A percentile compares a stretch with the other conserved stretches of the same genome.
Evolutionary conservation across 2,329 filamentous ascomycete genomes (phyloP).

Genomic region (Akanthomyces uredinophilus): DNA sequence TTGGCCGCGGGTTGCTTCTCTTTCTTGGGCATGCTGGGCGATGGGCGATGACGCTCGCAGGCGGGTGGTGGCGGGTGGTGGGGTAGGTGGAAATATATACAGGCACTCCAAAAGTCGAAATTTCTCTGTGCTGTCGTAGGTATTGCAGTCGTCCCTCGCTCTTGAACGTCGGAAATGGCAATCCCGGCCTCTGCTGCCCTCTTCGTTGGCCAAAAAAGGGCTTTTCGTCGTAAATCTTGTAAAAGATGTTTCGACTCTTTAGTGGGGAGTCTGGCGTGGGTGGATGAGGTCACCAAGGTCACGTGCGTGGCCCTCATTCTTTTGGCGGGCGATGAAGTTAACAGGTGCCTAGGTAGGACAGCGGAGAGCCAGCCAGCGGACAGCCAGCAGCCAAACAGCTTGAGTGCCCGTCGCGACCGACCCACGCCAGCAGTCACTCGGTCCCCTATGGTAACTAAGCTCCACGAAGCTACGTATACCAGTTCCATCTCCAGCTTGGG

Average conservation of each 20-base stretch:
- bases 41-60: not conserved
- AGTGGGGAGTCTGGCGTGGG: conserved; percentile 19
- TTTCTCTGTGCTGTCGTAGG: not conserved
- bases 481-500: conserved; percentile 10
- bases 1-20: conserved; percentile 43
- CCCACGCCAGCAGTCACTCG: conserved; percentile 3
- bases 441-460: not conserved
- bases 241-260: conserved; percentile 19
- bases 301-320: conserved; percentile 20
- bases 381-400: too few relatives aligned
- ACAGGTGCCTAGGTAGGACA: too few relatives aligned
- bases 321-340: not conserved
- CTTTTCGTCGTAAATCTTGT: conserved; percentile 14
- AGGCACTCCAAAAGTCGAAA: not conserved
- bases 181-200: conserved; percentile 2
- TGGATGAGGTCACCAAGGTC: conserved; percentile 24
- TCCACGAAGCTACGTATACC: conserved; percentile 17
- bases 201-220: conserved; percentile 1
- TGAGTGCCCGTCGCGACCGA: conserved; percentile 6
- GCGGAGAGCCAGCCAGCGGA: not conserved
- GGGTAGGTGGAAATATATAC: conserved; percentile 1
- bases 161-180: not conserved
- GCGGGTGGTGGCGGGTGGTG: conserved; percentile 4
- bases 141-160: not conserved
- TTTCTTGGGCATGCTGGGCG: conserved; percentile 68